Conservation (phyloP, 345 rosid genomes). For the Clarkia xantiana region DNA sequence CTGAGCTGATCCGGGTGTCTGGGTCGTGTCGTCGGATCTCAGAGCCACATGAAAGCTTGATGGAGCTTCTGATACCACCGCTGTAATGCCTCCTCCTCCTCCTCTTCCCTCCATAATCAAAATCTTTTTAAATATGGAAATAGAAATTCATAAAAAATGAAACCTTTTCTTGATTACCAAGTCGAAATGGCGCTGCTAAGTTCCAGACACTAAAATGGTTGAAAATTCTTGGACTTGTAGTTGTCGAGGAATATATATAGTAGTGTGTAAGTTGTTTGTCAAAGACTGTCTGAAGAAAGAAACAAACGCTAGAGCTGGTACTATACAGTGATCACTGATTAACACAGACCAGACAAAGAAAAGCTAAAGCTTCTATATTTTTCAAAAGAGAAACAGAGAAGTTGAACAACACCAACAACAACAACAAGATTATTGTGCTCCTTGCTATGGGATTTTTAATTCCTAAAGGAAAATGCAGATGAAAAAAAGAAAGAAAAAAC, state of each 20-base stretch:
- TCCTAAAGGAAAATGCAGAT: background rate
- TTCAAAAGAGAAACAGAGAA: too few species aligned
- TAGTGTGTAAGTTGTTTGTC: too few species aligned
- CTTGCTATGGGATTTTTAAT: background rate
- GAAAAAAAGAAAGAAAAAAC: background rate
- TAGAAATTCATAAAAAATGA: constrained; percentile 15
- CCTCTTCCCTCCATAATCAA: constrained; percentile 53
- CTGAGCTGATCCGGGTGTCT: constrained; percentile 27
- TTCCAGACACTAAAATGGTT: background rate
- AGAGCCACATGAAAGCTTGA: constrained; percentile 66
- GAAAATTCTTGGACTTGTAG: too few species aligned
- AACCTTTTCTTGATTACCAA: constrained; percentile 6
- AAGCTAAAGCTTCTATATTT: too few species aligned
- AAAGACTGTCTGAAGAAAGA: too few species aligned
- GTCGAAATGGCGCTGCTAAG: background rate
- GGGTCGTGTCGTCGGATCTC: constrained; percentile 35
- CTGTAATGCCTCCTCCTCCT: constrained; percentile 57
- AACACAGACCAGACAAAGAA: too few species aligned
- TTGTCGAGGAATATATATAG: too few species aligned
- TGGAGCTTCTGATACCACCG: constrained; percentile 81
- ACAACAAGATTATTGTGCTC: too few species aligned
- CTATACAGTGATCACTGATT: too few species aligned
- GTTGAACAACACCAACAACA: too few species aligned
- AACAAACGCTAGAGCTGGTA: too few species aligned
- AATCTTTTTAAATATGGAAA: constrained; percentile 9